These are phyloP conservation scores for Paramecium sexaurelia DNA, from an alignment of 73 alveolate species.

Conservation along the genomic window DNA sequence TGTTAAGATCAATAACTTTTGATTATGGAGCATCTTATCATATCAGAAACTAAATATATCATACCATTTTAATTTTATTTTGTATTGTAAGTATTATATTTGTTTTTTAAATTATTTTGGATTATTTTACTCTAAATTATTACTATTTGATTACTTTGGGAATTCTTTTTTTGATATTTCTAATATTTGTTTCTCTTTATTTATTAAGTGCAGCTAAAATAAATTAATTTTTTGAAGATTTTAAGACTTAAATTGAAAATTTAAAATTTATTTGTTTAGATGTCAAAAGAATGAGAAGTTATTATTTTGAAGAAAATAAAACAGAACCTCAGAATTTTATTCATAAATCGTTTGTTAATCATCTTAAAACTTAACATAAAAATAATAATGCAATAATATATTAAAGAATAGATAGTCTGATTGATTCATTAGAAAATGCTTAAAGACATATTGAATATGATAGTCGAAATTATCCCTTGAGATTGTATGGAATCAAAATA, in stretches of 20 bases:
- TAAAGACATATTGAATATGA: slow-evolving; percentile 2
- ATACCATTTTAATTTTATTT: neutral
- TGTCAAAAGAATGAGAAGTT: neutral
- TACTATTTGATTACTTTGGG: neutral
- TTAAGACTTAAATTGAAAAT: neutral
- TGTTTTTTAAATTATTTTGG: neutral
- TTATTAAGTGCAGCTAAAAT: neutral
- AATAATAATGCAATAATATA: neutral
- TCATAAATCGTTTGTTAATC: slow-evolving; percentile 15
- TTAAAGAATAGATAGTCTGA: neutral
- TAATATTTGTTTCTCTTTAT: neutral
- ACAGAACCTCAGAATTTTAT: slow-evolving; percentile 6
- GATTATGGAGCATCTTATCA: slow-evolving; percentile 45
- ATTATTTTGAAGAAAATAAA: neutral
- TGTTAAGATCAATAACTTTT: slow-evolving; percentile 41
- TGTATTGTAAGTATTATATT: neutral
- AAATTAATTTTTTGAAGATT: slow-evolving; percentile 24
- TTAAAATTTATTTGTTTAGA: slow-evolving; percentile 7
- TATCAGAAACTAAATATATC: neutral
- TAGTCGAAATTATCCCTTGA: slow-evolving; percentile 30
- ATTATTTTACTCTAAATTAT: neutral
- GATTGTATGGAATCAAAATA: neutral
- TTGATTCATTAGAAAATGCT: slow-evolving; percentile 20
- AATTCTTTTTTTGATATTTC: neutral
- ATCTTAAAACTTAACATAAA: neutral